Percentiles rank a stretch among this genome's conserved stretches.
Evolutionary conservation across 2,329 filamentous ascomycete genomes (phyloP).

Genomic region (Alternaria metachromatica): DNA sequence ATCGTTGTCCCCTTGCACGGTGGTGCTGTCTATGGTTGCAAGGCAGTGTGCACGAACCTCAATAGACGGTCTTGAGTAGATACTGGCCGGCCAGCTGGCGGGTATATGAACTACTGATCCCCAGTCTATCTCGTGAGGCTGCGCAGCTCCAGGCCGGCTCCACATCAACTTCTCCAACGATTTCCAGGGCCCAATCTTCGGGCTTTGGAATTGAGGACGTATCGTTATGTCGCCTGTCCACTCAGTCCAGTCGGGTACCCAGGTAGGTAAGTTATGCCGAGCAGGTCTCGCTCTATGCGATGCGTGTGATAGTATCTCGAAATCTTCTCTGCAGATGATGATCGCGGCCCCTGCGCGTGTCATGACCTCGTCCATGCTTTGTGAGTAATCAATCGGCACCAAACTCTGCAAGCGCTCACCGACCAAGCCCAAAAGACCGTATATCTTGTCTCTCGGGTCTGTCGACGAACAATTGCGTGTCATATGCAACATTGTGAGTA

Average conservation of each 20-base stretch:
- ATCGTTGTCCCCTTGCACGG: background rate
- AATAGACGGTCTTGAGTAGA: background rate
- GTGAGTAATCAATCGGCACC: conserved; percentile 17
- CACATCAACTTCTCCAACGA: conserved; percentile 12
- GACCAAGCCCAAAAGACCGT: conserved; percentile 14
- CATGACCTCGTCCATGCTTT: conserved; percentile 16
- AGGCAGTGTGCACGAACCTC: conserved; percentile 14
- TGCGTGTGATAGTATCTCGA: conserved; percentile 16
- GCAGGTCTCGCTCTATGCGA: background rate
- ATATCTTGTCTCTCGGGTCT: conserved; percentile 19
- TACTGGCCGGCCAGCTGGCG: background rate
- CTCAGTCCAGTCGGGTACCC: conserved; percentile 18
- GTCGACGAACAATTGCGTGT: conserved; percentile 15
- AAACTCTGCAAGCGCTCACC: conserved; percentile 14
- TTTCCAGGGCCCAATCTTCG: conserved; percentile 14
- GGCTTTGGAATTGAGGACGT: conserved; percentile 10
- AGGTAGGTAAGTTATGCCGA: conserved; percentile 6
- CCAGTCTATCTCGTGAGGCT: conserved; percentile 9
- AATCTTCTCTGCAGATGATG: conserved; percentile 13
- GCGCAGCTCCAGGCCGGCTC: background rate
- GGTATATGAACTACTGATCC: conserved; percentile 3
- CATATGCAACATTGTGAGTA: conserved; percentile 15
- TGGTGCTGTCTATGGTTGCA: conserved; percentile 11
- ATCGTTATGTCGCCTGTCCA: conserved; percentile 2
- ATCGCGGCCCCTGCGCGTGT: conserved; percentile 15